Evolutionary conservation across 2,329 filamentous ascomycete species (phyloP), one percentile per base, ranked within the genome.

Genomic region (Fusarium sterilihyphosum): DNA sequence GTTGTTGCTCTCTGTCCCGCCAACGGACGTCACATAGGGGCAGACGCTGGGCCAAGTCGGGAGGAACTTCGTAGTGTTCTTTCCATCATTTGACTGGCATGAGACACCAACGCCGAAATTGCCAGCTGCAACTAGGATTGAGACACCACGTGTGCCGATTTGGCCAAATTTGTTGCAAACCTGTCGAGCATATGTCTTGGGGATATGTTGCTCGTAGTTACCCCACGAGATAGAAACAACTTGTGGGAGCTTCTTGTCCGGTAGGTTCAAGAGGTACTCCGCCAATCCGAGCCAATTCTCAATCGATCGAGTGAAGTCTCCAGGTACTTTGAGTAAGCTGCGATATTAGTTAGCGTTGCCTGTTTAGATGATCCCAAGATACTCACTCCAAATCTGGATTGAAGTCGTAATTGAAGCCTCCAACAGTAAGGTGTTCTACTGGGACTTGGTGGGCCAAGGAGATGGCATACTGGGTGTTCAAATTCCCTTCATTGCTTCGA

Each of bases 221-320:
- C 91, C 91, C 78, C 94, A 94, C 0, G 91, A 93, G n/a, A 91
- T 92, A 46, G 87, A 88, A 47, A 94, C 85, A 24, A 93, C 88
- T 8, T 88, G 86, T 0, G 92, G 92, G 1, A 94, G 83, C 24
- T 88, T 80, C 7, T 84, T 79, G 67, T 89, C 86, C 3, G 85
- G 80, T 26, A 91, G 85, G 26, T 83, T 79, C 7, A 92, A 83
- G 16, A 94, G 84, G 78, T 91, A 88, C 65, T 88, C 85, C 11
- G 92, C 85, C 80, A 92, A 91, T 22, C 88, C 88, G 7, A 94
- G 84, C 79, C 91, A 94, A 0, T 91, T 91, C 82, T 94, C 92
- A 74, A 93, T 91, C 16, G 83, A 83, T 69, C 77, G 47, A 8
- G 46, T 43, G 53, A 83, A 41, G 78, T 83, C 43, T 79, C 82